Conservation (phyloP, 2,329 filamentous ascomycete species). For the Nigrospora oryzae region DNA sequence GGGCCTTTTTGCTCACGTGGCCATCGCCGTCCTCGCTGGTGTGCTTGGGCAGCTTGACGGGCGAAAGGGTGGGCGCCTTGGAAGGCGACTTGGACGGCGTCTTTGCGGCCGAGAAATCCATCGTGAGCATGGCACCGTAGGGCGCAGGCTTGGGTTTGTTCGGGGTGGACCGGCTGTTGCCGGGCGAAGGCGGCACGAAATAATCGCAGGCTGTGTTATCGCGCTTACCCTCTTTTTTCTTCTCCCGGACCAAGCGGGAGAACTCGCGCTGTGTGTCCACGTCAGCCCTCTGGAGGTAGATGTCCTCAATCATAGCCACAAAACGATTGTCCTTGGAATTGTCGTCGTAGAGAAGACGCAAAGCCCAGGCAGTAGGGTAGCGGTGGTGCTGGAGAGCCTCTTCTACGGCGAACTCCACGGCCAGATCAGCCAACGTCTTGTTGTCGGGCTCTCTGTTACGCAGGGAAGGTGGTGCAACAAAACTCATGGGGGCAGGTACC, state of each 20-base stretch:
- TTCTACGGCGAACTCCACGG: slow-evolving; percentile 49
- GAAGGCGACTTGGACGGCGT: slow-evolving; percentile 13
- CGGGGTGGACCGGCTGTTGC: slow-evolving; percentile 30
- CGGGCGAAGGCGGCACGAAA: slow-evolving; percentile 38
- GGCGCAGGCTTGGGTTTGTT: slow-evolving; percentile 39
- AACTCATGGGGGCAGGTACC: too few species aligned
- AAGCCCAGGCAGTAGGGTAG: slow-evolving; percentile 54
- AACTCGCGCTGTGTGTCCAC: slow-evolving; percentile 42
- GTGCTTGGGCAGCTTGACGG: slow-evolving; percentile 1
- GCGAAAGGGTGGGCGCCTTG: slow-evolving; percentile 13
- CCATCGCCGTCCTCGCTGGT: slow-evolving; percentile 10
- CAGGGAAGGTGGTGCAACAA: too few species aligned
- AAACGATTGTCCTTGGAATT: slow-evolving; percentile 39
- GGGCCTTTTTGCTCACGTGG: slow-evolving; percentile 20
- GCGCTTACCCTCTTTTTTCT: slow-evolving; percentile 49
- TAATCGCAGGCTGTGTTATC: slow-evolving; percentile 43
- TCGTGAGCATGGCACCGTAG: slow-evolving; percentile 36
- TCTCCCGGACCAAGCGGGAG: slow-evolving; percentile 37
- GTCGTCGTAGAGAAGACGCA: slow-evolving; percentile 53
- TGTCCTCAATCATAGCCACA: slow-evolving; percentile 47
- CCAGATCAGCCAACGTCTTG: slow-evolving; percentile 38
- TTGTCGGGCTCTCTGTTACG: slow-evolving; percentile 17
- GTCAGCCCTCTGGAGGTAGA: slow-evolving; percentile 50
- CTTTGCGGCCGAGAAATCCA: slow-evolving; percentile 22
- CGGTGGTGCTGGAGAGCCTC: slow-evolving; percentile 47